Evolutionary conservation across 352 stramenopile genomes (phyloP).

Genomic region (Pythium pectinolyticum): DNA sequence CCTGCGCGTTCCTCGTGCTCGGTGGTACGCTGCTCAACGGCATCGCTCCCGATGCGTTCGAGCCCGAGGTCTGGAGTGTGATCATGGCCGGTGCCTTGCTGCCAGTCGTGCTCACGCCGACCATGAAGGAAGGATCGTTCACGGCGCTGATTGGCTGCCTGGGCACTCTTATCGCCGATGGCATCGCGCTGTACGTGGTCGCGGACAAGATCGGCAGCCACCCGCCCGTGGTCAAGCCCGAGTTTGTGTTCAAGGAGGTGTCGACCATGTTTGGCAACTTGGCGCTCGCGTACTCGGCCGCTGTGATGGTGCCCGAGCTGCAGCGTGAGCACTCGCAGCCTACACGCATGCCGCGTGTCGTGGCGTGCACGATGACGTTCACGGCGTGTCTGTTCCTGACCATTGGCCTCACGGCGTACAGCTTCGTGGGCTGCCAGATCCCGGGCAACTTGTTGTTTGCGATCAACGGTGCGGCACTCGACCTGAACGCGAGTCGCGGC

Average conservation of each 20-base stretch:
- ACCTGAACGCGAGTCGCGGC: slow-evolving; percentile 42
- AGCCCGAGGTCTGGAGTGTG: slow-evolving; percentile 25
- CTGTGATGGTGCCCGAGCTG: slow-evolving; percentile 26
- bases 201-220: slow-evolving; percentile 19
- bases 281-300: background rate
- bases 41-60: slow-evolving; percentile 24
- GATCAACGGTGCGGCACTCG: slow-evolving; percentile 45
- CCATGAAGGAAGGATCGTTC: slow-evolving; percentile 27
- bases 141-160: slow-evolving; percentile 24
- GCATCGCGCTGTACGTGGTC: slow-evolving; percentile 20
- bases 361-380: slow-evolving; percentile 25
- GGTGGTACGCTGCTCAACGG: slow-evolving; percentile 27
- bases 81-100: slow-evolving; percentile 24
- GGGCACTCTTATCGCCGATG: slow-evolving; percentile 31
- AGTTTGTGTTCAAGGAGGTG: slow-evolving; percentile 23
- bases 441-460: slow-evolving; percentile 34
- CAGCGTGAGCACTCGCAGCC: slow-evolving; percentile 31
- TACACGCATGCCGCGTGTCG: slow-evolving; percentile 29
- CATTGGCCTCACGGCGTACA: slow-evolving; percentile 25
- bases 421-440: slow-evolving; percentile 29
- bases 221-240: slow-evolving; percentile 5
- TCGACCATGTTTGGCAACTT: slow-evolving; percentile 30
- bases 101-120: slow-evolving; percentile 28
- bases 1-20: slow-evolving; percentile 29
- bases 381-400: slow-evolving; percentile 28